These are phyloP conservation scores for Crithidia fasciculata DNA, from an alignment of 208 protist species.

Conservation along the genomic window DNA sequence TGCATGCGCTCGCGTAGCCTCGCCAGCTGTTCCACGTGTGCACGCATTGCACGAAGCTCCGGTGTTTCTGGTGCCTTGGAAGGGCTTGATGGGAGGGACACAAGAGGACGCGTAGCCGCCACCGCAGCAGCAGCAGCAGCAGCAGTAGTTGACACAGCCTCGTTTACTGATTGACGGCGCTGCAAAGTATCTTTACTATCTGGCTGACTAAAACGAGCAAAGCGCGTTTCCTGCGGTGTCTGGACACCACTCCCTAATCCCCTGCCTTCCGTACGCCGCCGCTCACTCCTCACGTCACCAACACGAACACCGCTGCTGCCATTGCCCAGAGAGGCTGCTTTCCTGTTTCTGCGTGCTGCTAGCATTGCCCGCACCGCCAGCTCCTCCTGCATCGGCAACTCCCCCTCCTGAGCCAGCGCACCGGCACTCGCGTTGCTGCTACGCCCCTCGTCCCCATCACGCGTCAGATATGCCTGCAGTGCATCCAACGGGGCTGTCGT, in stretches of 20 bases:
- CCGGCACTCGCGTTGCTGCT: background rate
- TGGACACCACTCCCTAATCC: no score
- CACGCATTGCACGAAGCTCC: conserved; percentile 23
- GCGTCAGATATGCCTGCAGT: conserved; percentile 10
- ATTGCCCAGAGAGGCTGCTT: background rate
- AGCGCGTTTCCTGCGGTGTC: background rate
- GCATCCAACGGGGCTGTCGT: conserved; percentile 21
- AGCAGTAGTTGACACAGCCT: no score
- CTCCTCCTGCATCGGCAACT: conserved; percentile 30
- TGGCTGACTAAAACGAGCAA: conserved; percentile 6
- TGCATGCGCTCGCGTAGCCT: conserved; percentile 13
- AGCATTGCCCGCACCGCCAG: conserved; percentile 22
- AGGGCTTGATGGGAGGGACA: background rate
- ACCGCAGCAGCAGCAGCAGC: no score
- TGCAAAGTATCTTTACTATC: background rate
- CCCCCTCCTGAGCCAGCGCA: background rate
- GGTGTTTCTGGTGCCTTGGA: background rate
- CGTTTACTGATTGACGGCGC: background rate
- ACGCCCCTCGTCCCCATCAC: background rate
- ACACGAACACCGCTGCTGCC: conserved; percentile 7
- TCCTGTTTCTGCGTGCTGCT: background rate
- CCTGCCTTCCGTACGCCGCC: background rate
- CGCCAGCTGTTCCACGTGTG: conserved; percentile 24
- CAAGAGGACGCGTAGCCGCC: no score
- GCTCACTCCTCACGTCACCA: background rate